Conservation (phyloP, 2,329 filamentous ascomycete genomes). For the Hortaea sp. region DNA sequence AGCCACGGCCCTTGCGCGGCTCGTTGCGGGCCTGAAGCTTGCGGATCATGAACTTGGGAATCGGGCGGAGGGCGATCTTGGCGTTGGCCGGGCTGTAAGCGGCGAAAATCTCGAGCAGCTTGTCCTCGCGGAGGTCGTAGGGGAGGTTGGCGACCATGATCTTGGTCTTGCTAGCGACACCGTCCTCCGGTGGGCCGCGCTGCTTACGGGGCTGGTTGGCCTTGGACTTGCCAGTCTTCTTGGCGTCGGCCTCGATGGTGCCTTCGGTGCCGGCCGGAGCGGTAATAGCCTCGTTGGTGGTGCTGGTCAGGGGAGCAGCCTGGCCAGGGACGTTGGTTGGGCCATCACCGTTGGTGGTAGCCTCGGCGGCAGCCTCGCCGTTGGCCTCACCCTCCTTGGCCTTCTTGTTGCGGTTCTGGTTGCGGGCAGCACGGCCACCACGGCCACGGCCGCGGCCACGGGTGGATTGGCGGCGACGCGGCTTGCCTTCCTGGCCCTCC, state of each 20-base stretch:
- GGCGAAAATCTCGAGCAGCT: conserved; percentile 96
- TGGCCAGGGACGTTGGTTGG: conserved; percentile 43
- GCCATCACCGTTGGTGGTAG: conserved; percentile 37
- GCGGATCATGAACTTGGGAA: conserved; percentile 99
- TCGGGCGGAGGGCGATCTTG: conserved; percentile 97
- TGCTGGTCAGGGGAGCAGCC: conserved; percentile 40
- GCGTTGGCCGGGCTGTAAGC: conserved; percentile 86
- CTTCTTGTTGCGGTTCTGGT: conserved; percentile 37
- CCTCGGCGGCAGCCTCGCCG: conserved; percentile 32
- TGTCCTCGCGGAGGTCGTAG: conserved; percentile 95
- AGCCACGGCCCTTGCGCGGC: conserved; percentile 96
- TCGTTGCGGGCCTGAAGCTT: conserved; percentile 98
- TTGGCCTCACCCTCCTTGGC: conserved; percentile 24
- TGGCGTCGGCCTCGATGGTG: conserved; percentile 24
- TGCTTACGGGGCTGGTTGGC: conserved; percentile 56
- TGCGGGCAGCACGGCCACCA: conserved; percentile 50
- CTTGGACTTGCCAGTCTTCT: conserved; percentile 35
- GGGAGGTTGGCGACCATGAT: conserved; percentile 99
- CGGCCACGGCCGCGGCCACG: conserved; percentile 47
- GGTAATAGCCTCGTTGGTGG: conserved; percentile 46
- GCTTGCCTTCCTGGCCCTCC: conserved; percentile 64
- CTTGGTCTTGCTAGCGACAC: conserved; percentile 98
- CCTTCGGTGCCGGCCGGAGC: conserved; percentile 40
- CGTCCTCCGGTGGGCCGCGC: conserved; percentile 93
- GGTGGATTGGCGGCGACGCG: conserved; percentile 45